Base-by-base conservation (phyloP, 192 early-diverging fungal genomes). In the Linnemannia exigua region DNA sequence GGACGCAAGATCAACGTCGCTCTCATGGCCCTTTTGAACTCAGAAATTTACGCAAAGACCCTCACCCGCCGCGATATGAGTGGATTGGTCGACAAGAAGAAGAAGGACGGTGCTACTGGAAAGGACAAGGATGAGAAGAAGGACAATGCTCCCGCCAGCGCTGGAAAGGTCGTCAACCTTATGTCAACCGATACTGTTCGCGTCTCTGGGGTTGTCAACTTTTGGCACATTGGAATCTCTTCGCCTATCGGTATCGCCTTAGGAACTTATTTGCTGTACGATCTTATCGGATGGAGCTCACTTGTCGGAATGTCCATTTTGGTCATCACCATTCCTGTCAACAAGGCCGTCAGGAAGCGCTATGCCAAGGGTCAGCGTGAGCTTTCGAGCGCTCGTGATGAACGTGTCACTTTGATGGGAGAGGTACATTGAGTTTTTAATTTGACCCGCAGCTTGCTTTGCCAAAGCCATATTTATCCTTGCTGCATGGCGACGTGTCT, bases 271-370 rank as follows among this genome's bases (percentile, higher is more conserved):
- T 88, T 93, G 72, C 86, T 99, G 50, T 94, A 97, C 86, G 88
- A 89, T 47, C 88, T 99, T 47, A 89, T 99, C 63, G 98, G 98
- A 35, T 90, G 89, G 54, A 92, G 96, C 3, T 96, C 95, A 12
- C 79, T 98, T 22, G 91, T 95, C 25, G 97, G 96, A 1, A 82
- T 99, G 22, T 79, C 90, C 0, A 87, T 95, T 20, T 90, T 96
- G 25, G 74, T 92, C 17, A 50, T 82, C 48, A 84, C 81, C 51
- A 84, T 84, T 41, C 84, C 84, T 17, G 58, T 86, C 20, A 86
- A 86, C 51, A 86, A 86, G 71, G 78, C 79, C 58, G 84, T 86
- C 69, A 75, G 84, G 46, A 76, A 76, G 25, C 73, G 78, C 41
- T 86, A 86, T 54, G 79, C 84, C 20, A 87, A 87, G 44, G 88